These are phyloP conservation scores for Alternaria burnsii DNA, from an alignment of 2,329 filamentous ascomycete genomes.

Conservation along the genomic window DNA sequence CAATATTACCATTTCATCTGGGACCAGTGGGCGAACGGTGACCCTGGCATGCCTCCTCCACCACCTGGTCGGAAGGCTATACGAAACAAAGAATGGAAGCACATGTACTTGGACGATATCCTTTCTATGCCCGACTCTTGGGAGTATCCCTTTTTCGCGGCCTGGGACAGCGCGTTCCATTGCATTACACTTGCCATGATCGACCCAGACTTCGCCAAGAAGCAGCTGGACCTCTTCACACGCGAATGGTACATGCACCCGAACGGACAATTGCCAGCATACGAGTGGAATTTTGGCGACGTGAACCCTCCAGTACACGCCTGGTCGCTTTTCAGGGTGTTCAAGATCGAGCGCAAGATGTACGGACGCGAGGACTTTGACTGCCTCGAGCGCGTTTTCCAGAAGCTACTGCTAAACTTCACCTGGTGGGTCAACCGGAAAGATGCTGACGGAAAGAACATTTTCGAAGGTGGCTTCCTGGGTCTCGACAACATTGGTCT, in stretches of 20 bases:
- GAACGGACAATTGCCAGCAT: slow-evolving; percentile 92
- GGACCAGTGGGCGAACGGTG: slow-evolving; percentile 97
- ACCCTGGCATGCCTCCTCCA: slow-evolving; percentile 86
- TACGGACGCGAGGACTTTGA: slow-evolving; percentile 94
- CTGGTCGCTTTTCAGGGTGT: slow-evolving; percentile 93
- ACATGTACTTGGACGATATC: slow-evolving; percentile 93
- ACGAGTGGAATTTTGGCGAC: slow-evolving; percentile 97
- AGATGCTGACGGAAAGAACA: slow-evolving; percentile 92
- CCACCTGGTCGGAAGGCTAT: slow-evolving; percentile 80
- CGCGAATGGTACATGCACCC: slow-evolving; percentile 99
- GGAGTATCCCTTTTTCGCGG: slow-evolving; percentile 98
- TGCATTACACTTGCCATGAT: slow-evolving; percentile 97
- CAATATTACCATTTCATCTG: slow-evolving; percentile 97
- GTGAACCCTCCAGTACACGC: slow-evolving; percentile 97
- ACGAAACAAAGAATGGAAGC: slow-evolving; percentile 90
- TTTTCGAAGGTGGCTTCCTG: slow-evolving; percentile 95
- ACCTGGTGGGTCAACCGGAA: slow-evolving; percentile 99
- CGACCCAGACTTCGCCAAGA: slow-evolving; percentile 97
- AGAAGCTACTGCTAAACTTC: slow-evolving; percentile 94
- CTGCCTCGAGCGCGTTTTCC: slow-evolving; percentile 95
- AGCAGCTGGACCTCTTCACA: slow-evolving; percentile 94
- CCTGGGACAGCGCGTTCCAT: slow-evolving; percentile 97
- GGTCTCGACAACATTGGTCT: slow-evolving; percentile 96
- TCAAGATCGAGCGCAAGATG: slow-evolving; percentile 98
- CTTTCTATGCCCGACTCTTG: slow-evolving; percentile 98